These are phyloP conservation scores for Nepenthes alata DNA, from an alignment of 179 eudicot genomes.

Conservation along the genomic window DNA sequence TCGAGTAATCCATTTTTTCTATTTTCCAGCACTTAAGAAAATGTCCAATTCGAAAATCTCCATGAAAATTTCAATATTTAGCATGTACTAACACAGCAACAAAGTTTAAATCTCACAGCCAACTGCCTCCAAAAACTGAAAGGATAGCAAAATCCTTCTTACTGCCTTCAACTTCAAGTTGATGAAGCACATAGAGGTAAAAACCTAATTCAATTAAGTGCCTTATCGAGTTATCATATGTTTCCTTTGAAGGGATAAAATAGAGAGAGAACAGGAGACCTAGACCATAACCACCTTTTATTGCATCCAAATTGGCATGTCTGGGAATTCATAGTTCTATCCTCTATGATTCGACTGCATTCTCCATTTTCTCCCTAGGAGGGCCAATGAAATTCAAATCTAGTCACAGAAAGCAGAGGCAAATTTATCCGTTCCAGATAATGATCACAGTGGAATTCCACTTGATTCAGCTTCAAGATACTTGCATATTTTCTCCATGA, in stretches of 20 bases:
- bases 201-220: no score
- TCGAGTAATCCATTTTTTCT: no score
- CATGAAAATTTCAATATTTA: no score
- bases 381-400: conserved; percentile 4
- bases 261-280: background rate
- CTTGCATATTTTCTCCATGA: conserved; percentile 98
- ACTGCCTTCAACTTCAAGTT: no score
- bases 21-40: no score
- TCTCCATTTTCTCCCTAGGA: conserved; percentile 4
- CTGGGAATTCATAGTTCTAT: background rate
- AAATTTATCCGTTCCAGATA: background rate
- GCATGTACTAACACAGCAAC: no score
- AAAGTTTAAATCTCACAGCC: no score
- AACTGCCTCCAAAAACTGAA: no score
- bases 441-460: conserved; percentile 47
- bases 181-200: no score
- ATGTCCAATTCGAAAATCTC: no score
- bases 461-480: conserved; percentile 92
- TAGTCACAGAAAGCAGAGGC: conserved; percentile 6
- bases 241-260: background rate
- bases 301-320: conserved; percentile 3
- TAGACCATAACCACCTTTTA: conserved; percentile 2
- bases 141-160: no score
- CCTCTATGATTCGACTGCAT: background rate
- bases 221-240: background rate